These are phyloP conservation scores for Onygenales sp. DNA, from an alignment of 2,329 filamentous ascomycete species.

Conservation along the genomic window DNA sequence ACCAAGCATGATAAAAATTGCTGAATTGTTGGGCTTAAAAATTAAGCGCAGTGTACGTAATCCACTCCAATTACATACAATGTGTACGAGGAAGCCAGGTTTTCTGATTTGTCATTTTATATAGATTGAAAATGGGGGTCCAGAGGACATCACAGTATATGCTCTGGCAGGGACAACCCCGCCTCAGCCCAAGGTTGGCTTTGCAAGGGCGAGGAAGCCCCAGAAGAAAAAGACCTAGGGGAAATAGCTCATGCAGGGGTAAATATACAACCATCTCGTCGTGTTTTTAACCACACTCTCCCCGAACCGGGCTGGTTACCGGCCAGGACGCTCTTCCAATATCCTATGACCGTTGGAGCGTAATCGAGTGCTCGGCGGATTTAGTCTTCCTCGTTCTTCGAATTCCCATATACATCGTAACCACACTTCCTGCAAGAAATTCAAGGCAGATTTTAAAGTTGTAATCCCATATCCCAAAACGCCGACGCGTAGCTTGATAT, in stretches of 20 bases:
- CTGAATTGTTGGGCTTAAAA: constrained; percentile 47
- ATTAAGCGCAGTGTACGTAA: constrained; percentile 45
- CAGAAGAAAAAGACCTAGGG: too few relatives aligned
- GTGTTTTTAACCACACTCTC: too few relatives aligned
- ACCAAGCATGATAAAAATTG: constrained; percentile 43
- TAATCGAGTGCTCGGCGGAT: too few relatives aligned
- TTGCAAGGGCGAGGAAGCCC: constrained; percentile 55
- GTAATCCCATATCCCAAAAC: not conserved
- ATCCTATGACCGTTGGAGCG: too few relatives aligned
- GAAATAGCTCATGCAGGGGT: not conserved
- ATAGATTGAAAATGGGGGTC: constrained; percentile 37
- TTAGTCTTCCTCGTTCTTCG: not conserved
- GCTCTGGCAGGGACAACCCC: constrained; percentile 27
- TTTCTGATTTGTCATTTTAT: too few relatives aligned
- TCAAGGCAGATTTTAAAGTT: not conserved
- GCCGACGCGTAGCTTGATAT: not conserved
- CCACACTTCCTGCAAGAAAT: not conserved
- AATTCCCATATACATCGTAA: not conserved
- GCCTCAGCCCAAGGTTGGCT: constrained; percentile 17
- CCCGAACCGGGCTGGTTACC: too few relatives aligned
- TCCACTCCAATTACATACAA: not conserved
- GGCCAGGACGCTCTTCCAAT: too few relatives aligned
- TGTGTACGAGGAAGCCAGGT: too few relatives aligned
- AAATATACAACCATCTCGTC: not conserved
- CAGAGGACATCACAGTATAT: constrained; percentile 42